A percentile compares a stretch with the other conserved stretches of the same genome.
Evolutionary conservation across 768 basidiomycete species (phyloP).

Genomic region (Russula ochroleuca): DNA sequence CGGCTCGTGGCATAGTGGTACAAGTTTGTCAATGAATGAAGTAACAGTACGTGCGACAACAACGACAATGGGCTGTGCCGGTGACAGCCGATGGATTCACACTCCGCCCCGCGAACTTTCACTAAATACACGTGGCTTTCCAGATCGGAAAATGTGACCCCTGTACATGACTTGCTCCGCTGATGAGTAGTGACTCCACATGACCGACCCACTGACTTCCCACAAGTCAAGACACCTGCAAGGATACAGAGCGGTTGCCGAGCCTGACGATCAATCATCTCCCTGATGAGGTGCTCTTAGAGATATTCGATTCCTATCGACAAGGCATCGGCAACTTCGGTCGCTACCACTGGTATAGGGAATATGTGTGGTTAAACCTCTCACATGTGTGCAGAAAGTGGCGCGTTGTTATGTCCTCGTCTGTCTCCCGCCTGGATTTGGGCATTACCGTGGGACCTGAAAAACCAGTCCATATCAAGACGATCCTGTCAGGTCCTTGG

Average conservation of each 20-base stretch:
- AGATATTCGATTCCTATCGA: not conserved
- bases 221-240: not conserved
- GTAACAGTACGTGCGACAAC: not conserved
- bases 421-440: not conserved
- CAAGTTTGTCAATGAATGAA: not conserved
- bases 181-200: not conserved
- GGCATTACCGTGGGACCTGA: not conserved
- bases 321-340: no score
- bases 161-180: no score
- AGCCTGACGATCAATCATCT: not conserved
- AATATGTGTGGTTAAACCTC: conserved; percentile 29
- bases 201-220: not conserved
- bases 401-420: conserved; percentile 2
- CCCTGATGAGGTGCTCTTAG: not conserved
- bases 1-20: conserved; percentile 27
- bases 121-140: no score
- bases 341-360: no score
- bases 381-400: conserved; percentile 7
- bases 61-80: not conserved
- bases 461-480: not conserved
- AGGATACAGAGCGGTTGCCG: not conserved
- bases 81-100: not conserved
- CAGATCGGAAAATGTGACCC: no score
- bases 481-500: not conserved
- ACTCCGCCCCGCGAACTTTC: no score